Conservation (phyloP, 768 basidiomycete species). For the Stropharia rugosoannulata region DNA sequence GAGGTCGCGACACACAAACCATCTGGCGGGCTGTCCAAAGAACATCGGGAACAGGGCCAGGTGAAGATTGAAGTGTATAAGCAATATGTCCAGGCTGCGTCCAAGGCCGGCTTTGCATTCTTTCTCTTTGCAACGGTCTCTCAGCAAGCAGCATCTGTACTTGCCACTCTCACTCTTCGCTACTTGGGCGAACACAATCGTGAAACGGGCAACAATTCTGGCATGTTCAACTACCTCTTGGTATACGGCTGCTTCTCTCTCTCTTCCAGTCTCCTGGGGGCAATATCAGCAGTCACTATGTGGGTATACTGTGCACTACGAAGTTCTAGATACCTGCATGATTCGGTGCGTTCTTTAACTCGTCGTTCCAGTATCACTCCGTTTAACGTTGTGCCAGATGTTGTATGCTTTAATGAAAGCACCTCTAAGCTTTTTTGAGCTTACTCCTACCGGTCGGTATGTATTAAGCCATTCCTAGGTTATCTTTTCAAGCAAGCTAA, state of each 20-base stretch:
- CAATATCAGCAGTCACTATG: conserved; percentile 59
- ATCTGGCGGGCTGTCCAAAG: conserved; percentile 54
- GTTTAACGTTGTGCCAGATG: conserved; percentile 49
- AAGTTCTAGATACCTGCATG: conserved; percentile 75
- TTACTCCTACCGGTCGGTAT: conserved; percentile 82
- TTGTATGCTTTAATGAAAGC: conserved; percentile 76
- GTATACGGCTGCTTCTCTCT: conserved; percentile 71
- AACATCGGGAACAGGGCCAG: conserved; percentile 77
- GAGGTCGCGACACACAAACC: conserved; percentile 36
- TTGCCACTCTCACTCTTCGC: conserved; percentile 67
- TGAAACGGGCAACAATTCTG: conserved; percentile 52
- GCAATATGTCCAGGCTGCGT: conserved; percentile 79
- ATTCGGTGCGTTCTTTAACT: conserved; percentile 48
- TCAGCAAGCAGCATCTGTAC: conserved; percentile 61
- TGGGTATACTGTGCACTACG: conserved; percentile 77
- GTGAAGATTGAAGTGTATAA: conserved; percentile 78
- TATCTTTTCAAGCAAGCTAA: not conserved
- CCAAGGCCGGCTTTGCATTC: conserved; percentile 64
- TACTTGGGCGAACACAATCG: conserved; percentile 83
- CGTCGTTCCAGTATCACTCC: not conserved
- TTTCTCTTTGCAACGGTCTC: conserved; percentile 55
- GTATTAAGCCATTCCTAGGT: conserved; percentile 8
- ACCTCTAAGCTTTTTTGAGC: conserved; percentile 87
- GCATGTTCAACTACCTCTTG: conserved; percentile 58
- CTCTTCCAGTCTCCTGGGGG: conserved; percentile 51